Base-by-base conservation (phyloP, 176 grass and related monocot genomes). In the Cenchrus americanus region DNA sequence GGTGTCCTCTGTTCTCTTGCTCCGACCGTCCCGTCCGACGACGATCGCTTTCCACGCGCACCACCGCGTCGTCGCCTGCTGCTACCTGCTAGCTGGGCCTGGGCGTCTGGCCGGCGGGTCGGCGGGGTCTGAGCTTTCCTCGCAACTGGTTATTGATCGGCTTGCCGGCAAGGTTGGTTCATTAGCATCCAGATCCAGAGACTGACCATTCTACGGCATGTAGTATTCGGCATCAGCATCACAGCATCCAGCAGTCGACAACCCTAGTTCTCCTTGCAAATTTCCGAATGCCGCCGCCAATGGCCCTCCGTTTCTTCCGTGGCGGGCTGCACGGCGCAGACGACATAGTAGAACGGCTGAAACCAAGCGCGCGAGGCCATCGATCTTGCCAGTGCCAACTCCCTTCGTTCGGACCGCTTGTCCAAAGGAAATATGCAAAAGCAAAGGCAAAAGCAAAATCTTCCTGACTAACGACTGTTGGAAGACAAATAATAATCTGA, bases 261-360 rank as follows among this genome's bases (percentile, higher is more conserved):
- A 37, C 14, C 27, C 13, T 3, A 41, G 15, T 0, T 41, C 32
- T 66, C 14, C 17, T 66, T 18, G 7, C n/a, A n/a, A n/a, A n/a
- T n/a, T n/a, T n/a, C n/a, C n/a, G n/a, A n/a, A n/a, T 12, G 34
- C 34, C 18, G 32, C n/a, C 8, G 24, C 4, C 51, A 40, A 6
- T 40, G 11, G 19, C 37, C 17, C 2, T 13, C 34, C 51, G 18
- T 3, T 60, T 21, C 6, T 21, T 17, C 14, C 21, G 55, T 37
- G 54, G 75, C 55, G 54, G 75, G 23, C 14, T 8, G 44, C 23
- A 59, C 21, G 75, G 55, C 1, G 34, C 49, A 34, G 14, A 19
- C 54, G 73, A 61, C 74, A 59, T n/a, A 60, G 54, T 10, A 6
- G n/a, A 78, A 62, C 76, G 76, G 76, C 15, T 46, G 1, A 19